Percentiles rank a stretch among this genome's conserved stretches.
Evolutionary conservation across 169 alveolate species (phyloP).

Genomic region (Perkinsus chesapeaki): DNA sequence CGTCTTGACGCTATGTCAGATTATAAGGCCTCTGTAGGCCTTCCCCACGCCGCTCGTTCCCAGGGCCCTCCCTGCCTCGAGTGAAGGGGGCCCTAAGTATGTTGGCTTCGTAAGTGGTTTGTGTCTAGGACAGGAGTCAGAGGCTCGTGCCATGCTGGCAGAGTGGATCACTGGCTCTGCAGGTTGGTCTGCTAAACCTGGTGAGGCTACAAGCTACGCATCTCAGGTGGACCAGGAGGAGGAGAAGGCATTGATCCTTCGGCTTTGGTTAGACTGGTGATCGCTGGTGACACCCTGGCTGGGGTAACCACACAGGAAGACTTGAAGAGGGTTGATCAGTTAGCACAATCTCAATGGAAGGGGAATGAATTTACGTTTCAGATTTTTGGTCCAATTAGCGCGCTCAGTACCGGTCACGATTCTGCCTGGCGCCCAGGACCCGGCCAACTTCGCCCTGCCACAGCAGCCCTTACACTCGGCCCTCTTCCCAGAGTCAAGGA

Average conservation of each 20-base stretch:
- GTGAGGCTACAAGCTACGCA: neutral
- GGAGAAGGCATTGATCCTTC: neutral
- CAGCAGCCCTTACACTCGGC: neutral
- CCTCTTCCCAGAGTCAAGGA: neutral
- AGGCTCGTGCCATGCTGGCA: neutral
- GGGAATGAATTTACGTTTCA: neutral
- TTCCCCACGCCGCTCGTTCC: neutral
- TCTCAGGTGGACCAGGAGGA: neutral
- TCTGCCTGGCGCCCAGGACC: neutral
- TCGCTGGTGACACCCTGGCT: neutral
- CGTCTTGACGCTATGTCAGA: too few species aligned
- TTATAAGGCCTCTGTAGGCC: neutral
- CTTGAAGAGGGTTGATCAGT: neutral
- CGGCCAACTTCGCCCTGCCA: neutral
- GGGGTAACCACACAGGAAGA: neutral
- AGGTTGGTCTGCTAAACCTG: neutral
- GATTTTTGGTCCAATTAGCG: neutral
- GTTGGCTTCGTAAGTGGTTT: neutral
- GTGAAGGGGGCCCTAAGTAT: neutral
- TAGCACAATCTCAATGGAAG: neutral
- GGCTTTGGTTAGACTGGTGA: neutral
- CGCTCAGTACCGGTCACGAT: neutral
- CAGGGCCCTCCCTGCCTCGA: neutral
- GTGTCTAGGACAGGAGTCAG: neutral
- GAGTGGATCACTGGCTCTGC: neutral